These are phyloP conservation scores for Camelina sativa DNA, from an alignment of 345 rosid genomes.

Conservation along the genomic window DNA sequence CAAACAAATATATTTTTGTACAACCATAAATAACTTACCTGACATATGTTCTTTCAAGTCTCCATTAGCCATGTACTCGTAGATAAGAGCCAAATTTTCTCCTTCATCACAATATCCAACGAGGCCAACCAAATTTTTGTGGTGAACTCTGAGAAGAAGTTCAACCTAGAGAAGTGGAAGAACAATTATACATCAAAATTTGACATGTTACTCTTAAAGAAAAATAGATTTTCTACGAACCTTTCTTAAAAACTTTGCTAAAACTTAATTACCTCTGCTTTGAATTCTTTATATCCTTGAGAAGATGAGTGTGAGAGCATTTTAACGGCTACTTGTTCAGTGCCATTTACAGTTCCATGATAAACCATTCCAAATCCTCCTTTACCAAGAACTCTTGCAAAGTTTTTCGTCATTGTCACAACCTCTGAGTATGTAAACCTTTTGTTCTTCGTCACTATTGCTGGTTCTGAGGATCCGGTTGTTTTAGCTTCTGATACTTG, in stretches of 20 bases:
- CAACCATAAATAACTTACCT: constrained; percentile 21
- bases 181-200: background rate
- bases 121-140: constrained; percentile 48
- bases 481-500: constrained; percentile 20
- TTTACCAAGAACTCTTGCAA: constrained; percentile 48
- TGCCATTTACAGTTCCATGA: constrained; percentile 47
- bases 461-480: constrained; percentile 11
- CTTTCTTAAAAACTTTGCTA: background rate
- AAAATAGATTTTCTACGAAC: background rate
- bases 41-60: constrained; percentile 40
- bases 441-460: constrained; percentile 35
- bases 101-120: constrained; percentile 56
- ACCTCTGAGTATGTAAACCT: constrained; percentile 47
- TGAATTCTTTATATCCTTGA: constrained; percentile 57
- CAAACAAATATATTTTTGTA: background rate
- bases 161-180: constrained; percentile 41
- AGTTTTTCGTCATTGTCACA: constrained; percentile 49
- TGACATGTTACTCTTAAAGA: background rate
- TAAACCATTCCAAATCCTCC: constrained; percentile 59
- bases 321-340: constrained; percentile 52
- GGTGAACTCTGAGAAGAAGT: constrained; percentile 54
- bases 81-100: constrained; percentile 47
- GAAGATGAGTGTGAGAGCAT: constrained; percentile 51
- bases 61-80: constrained; percentile 55
- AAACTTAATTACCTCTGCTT: constrained; percentile 48